Percentiles rank a stretch among this genome's conserved stretches.
Conservation (phyloP, 2,329 filamentous ascomycete species). For the Cordyceps tenuipes region DNA sequence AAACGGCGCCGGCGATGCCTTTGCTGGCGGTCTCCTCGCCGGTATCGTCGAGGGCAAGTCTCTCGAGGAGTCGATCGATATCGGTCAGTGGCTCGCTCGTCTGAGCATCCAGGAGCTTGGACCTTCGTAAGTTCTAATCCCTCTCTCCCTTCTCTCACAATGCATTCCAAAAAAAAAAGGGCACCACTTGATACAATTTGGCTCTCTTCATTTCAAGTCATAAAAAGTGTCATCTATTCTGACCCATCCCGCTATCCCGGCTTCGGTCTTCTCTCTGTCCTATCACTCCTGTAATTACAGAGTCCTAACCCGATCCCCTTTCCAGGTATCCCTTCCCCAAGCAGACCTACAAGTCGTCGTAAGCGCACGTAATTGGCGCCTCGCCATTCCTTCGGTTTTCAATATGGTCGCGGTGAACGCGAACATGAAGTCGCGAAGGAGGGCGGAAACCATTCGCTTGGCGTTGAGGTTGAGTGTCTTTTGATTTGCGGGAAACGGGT, state of each 20-base stretch:
- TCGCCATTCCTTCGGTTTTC: slow-evolving; percentile 13
- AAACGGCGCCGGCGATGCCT: slow-evolving; percentile 93
- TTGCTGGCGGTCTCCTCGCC: slow-evolving; percentile 87
- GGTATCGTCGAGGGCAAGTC: slow-evolving; percentile 79
- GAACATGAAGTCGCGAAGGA: not conserved
- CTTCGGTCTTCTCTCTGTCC: not conserved
- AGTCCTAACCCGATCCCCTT: slow-evolving; percentile 10
- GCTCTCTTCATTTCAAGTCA: slow-evolving; percentile 10
- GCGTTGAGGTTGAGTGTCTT: slow-evolving; percentile 31
- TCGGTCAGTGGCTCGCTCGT: slow-evolving; percentile 93
- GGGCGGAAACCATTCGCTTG: slow-evolving; percentile 17
- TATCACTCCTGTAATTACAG: not conserved
- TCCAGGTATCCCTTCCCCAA: slow-evolving; percentile 73
- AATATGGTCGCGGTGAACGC: slow-evolving; percentile 11
- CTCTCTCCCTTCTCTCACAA: slow-evolving; percentile 4
- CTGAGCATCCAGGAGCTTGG: slow-evolving; percentile 92
- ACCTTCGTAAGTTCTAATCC: slow-evolving; percentile 71
- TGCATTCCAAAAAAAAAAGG: not conserved
- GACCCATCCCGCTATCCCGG: not conserved
- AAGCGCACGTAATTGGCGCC: slow-evolving; percentile 13
- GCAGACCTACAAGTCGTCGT: slow-evolving; percentile 57
- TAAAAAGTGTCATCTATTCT: slow-evolving; percentile 2
- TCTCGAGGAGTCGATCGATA: slow-evolving; percentile 71
- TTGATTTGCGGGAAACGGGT: slow-evolving; percentile 33
- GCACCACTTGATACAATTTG: not conserved